Evolutionary conservation across 2,329 filamentous ascomycete genomes (phyloP).

Genomic region (Trichoderma atroviride): DNA sequence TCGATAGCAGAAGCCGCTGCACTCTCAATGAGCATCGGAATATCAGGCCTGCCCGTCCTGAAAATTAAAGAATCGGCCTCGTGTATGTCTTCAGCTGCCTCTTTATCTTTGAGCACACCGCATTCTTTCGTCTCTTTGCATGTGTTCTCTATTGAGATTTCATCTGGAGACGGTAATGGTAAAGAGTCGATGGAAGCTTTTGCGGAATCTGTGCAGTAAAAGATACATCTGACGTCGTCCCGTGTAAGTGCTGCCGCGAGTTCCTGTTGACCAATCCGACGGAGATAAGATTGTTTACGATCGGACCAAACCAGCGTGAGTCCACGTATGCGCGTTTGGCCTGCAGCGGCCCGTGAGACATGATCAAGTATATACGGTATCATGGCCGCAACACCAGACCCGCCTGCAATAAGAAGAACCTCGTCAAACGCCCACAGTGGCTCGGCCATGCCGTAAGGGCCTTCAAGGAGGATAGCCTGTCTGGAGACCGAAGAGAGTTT

Average conservation of each 20-base stretch:
- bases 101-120: not conserved
- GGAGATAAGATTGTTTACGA: conserved; percentile 1
- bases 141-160: not conserved
- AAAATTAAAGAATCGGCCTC: not conserved
- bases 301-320: conserved; percentile 9
- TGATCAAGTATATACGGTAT: conserved; percentile 13
- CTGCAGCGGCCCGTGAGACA: not conserved
- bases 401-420: conserved; percentile 10
- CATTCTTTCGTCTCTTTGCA: not conserved
- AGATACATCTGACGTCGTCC: not conserved
- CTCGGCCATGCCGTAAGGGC: not conserved
- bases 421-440: conserved; percentile 10
- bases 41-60: not conserved
- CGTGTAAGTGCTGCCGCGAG: not conserved
- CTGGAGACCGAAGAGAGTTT: not conserved
- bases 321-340: not conserved
- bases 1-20: not conserved
- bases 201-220: conserved; percentile 5
- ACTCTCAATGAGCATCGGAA: not conserved
- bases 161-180: not conserved
- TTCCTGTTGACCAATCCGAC: not conserved
- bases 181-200: not conserved
- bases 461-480: conserved; percentile 7
- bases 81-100: not conserved
- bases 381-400: conserved; percentile 15